Evolutionary conservation across 2,329 filamentous ascomycete genomes (phyloP), one percentile per base, ranked within the genome.

Genomic region (Aspergillus brasiliensis): DNA sequence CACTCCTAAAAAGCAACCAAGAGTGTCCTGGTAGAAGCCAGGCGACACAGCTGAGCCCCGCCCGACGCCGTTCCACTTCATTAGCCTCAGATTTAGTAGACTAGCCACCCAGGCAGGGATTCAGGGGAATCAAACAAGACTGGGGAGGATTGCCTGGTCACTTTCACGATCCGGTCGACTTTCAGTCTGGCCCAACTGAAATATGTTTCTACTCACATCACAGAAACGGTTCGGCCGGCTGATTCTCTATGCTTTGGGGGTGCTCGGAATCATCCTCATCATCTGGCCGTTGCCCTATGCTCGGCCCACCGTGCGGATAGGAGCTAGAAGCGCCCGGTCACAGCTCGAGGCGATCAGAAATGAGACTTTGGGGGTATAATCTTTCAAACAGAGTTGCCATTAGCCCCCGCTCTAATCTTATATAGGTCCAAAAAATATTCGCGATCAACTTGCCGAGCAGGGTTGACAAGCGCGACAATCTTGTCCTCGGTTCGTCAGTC

Each of bases 401-500:
- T 3, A 8, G 31, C 31, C n/a, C 27, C 19, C 7, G 19, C 15
- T 5, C 49, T 51, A 11, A 58, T 21, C 19, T 2, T 19, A 8
- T 47, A 31, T 31, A 69, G 66, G 56, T 67, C n/a, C 57, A 61
- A 2, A 66, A 64, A 31, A 38, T 69, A 8, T 68, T 66, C 23
- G 61, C 57, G 3, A 65, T 70, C 40, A 70, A 65, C 42, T 17
- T 70, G 7, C 63, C 62, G 6, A 62, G 38, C 15, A 60, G 67
- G 38, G 38, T 57, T 5, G 68, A 69, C 38, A 69, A 69, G 57
- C 65, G 62, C 2, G 68, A 68, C 46, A 63, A 64, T 19, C 59
- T 70, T 21, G 47, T 64, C 5, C 49, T 70, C 13, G 65, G 61
- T 27, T 65, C 68, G 1, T 65, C 68, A 3, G 21, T 69, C 3